Evolutionary conservation across 495 filamentous ascomycete species (phyloP), one percentile per base, ranked within the genome.

Genomic region (Barbatosphaeria neglecta): DNA sequence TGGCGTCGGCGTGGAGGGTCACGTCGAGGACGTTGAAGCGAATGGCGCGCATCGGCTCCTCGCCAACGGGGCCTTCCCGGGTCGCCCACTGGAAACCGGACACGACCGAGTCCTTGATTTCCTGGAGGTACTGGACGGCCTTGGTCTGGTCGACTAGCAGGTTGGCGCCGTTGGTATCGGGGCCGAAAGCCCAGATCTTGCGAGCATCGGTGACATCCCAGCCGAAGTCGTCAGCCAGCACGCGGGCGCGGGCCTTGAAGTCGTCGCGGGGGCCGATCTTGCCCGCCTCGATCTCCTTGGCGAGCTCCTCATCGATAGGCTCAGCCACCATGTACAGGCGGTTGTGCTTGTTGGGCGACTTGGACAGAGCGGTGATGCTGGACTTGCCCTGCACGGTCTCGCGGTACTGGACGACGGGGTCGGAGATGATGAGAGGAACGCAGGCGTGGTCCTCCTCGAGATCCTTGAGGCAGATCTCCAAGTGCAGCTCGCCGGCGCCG

Each of bases 271-370:
- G 90, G 60, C 67, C 71, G 70, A 99, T 90, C 74, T 85, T 88
- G 74, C 93, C 92, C 40, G 66, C 56, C 76, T 99, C 92, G 56
- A 99, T 99, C 60, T 83, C 86, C 57, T 80, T 81, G 50, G 85
- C 75, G 44, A 97, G 83, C 51, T 96, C 92, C 75, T 99, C 92
- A 9, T 76, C 80, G 37, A 99, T 72, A 48, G 92, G 93, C 69
- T 86, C 66, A 49, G 92, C 92, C 61, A 77, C 81, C 65, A 99
- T 77, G 77, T 97, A 99, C 16, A 99, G 78, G 83, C 92, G 88
- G 75, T 99, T 99, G 84, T 99, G 92, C 87, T 99, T 99, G 81
- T 99, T 99, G 70, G 92, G 92, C 10, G 92, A 99, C 79, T 99
- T 99, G 61, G 92, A 99, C 50, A 99, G 77, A 47, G 92, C 92